Evolutionary conservation across 805 yeast genomes (phyloP).

Genomic region (Cephaloascus albidus): DNA sequence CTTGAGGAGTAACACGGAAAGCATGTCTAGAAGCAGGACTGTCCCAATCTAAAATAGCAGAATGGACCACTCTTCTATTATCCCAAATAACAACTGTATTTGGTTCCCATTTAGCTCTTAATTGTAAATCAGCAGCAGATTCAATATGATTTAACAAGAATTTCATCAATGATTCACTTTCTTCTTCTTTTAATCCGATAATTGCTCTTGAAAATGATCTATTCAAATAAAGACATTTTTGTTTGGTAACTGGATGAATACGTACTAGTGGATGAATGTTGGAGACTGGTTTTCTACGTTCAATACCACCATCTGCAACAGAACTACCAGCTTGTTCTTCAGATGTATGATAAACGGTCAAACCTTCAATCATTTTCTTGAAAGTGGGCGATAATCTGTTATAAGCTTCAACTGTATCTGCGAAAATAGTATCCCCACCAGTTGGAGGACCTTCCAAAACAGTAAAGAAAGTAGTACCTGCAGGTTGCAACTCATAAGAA

Average conservation of each 20-base stretch:
- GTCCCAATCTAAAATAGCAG: slow-evolving; percentile 68
- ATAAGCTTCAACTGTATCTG: slow-evolving; percentile 66
- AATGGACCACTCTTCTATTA: slow-evolving; percentile 61
- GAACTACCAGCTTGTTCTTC: slow-evolving; percentile 60
- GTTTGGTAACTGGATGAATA: slow-evolving; percentile 64
- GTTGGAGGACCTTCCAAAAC: slow-evolving; percentile 43
- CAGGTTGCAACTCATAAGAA: slow-evolving; percentile 65
- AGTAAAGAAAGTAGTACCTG: slow-evolving; percentile 59
- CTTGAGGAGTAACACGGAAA: slow-evolving; percentile 63
- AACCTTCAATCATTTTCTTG: slow-evolving; percentile 46
- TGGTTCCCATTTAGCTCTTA: slow-evolving; percentile 65
- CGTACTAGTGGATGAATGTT: slow-evolving; percentile 65
- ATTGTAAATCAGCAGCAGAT: slow-evolving; percentile 51
- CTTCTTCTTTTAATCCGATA: slow-evolving; percentile 65
- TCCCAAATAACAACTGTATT: slow-evolving; percentile 72
- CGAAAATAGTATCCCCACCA: slow-evolving; percentile 73
- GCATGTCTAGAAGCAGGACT: slow-evolving; percentile 62
- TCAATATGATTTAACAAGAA: slow-evolving; percentile 47
- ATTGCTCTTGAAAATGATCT: slow-evolving; percentile 56
- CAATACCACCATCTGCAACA: slow-evolving; percentile 49
- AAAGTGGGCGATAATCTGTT: slow-evolving; percentile 60
- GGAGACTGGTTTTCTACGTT: slow-evolving; percentile 54
- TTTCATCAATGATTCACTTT: slow-evolving; percentile 50
- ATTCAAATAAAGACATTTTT: slow-evolving; percentile 49
- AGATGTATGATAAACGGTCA: slow-evolving; percentile 64